Evolutionary conservation across 306 rosid genomes (phyloP).

Genomic region (Urtica urens): DNA sequence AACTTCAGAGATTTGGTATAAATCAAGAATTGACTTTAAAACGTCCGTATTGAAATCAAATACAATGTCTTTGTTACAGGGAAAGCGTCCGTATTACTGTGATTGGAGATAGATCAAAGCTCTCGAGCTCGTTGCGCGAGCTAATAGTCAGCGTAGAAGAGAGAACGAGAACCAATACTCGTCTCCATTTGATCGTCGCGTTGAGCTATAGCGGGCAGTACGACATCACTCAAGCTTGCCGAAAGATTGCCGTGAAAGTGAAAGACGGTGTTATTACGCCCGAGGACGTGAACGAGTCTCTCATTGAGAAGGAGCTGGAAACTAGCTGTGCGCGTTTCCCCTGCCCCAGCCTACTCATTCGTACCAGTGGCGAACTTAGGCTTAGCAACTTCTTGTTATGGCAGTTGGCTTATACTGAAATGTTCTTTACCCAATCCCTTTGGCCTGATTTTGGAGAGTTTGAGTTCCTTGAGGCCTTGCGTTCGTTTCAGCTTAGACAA

Average conservation of each 20-base stretch:
- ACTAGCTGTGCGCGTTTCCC: slow-evolving; percentile 49
- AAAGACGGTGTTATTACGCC: slow-evolving; percentile 28
- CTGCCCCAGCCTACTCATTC: slow-evolving; percentile 45
- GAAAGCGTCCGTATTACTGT: slow-evolving; percentile 36
- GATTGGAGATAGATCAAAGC: slow-evolving; percentile 50
- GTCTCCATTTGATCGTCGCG: slow-evolving; percentile 43
- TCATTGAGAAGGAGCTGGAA: slow-evolving; percentile 44
- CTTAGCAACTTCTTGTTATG: slow-evolving; percentile 61
- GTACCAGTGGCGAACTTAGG: slow-evolving; percentile 68
- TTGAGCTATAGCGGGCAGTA: slow-evolving; percentile 52
- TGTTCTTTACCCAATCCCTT: slow-evolving; percentile 27
- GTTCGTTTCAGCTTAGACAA: slow-evolving; percentile 41
- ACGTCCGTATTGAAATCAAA: too few species aligned
- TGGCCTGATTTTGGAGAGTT: slow-evolving; percentile 64
- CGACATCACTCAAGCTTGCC: slow-evolving; percentile 59
- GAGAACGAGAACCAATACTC: slow-evolving; percentile 26
- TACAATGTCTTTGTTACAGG: slow-evolving; percentile 9
- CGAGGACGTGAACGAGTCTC: slow-evolving; percentile 39
- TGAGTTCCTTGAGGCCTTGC: slow-evolving; percentile 42
- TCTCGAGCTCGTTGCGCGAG: slow-evolving; percentile 23
- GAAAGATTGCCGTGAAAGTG: slow-evolving; percentile 36
- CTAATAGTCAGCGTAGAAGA: slow-evolving; percentile 28
- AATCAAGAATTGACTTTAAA: neutral
- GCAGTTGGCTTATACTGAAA: slow-evolving; percentile 65
- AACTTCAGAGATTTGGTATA: too few species aligned